Evolutionary conservation across 192 early-diverging fungal genomes (phyloP).

Genomic region (Coemansia umbellata): DNA sequence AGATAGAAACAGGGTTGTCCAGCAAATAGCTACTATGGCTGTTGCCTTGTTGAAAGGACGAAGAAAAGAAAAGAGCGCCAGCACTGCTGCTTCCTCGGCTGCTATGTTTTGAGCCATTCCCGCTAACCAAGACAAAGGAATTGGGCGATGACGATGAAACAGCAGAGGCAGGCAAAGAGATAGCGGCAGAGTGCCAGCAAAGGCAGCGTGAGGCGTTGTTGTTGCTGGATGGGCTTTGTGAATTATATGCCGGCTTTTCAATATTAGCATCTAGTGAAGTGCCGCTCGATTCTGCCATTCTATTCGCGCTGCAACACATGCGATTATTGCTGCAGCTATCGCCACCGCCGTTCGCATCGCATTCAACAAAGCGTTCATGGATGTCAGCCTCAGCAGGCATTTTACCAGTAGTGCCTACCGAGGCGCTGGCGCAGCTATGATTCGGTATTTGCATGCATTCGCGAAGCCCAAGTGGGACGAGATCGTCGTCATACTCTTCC

Average conservation of each 20-base stretch:
- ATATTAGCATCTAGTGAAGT: neutral
- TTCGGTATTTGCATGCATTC: neutral
- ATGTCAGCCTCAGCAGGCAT: neutral
- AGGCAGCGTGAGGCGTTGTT: neutral
- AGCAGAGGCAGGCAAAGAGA: no score
- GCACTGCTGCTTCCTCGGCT: neutral
- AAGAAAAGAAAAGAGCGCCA: constrained; percentile 5
- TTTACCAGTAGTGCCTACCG: neutral
- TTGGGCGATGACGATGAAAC: constrained; percentile 7
- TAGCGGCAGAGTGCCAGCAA: neutral
- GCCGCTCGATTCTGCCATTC: neutral
- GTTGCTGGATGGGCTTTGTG: neutral
- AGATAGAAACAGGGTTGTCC: neutral
- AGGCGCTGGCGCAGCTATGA: neutral
- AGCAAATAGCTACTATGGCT: neutral
- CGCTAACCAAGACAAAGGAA: constrained; percentile 4
- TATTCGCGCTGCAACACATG: neutral
- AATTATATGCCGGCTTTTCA: neutral
- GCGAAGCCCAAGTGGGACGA: neutral
- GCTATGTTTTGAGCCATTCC: neutral
- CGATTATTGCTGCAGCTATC: neutral
- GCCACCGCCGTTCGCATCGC: neutral
- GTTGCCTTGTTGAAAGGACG: neutral
- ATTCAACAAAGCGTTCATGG: neutral
- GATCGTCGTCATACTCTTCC: neutral